A percentile compares a stretch with the other conserved stretches of the same genome.
These are phyloP conservation scores for Lepidium sativum DNA, from an alignment of 345 rosid genomes.

Conservation along the genomic window DNA sequence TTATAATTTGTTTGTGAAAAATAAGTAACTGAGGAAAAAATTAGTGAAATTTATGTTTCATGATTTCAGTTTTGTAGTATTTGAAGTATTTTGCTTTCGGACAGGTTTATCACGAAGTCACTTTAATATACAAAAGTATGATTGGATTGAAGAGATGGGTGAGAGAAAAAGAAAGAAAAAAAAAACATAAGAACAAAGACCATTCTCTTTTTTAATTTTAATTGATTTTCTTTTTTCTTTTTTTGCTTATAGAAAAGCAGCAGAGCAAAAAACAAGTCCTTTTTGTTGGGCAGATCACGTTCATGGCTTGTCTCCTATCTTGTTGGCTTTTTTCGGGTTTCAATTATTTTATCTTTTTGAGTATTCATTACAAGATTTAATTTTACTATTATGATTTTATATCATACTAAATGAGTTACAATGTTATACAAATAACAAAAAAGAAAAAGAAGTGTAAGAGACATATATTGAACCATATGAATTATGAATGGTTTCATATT, in stretches of 20 bases:
- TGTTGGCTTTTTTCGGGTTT: slow-evolving; percentile 43
- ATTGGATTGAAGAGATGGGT: slow-evolving; percentile 48
- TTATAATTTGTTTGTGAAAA: neutral
- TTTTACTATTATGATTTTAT: no score
- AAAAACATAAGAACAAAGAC: slow-evolving; percentile 2
- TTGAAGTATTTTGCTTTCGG: slow-evolving; percentile 7
- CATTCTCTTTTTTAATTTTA: neutral
- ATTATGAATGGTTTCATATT: no score
- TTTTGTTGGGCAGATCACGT: slow-evolving; percentile 74
- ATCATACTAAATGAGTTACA: no score
- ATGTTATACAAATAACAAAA: no score
- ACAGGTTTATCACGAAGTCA: no score
- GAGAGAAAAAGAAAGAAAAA: slow-evolving; percentile 21
- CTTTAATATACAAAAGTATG: slow-evolving; percentile 22
- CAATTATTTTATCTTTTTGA: slow-evolving; percentile 20
- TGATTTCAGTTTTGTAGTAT: slow-evolving; percentile 17
- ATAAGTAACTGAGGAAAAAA: neutral
- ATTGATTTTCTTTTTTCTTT: neutral
- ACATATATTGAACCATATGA: no score
- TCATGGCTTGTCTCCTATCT: slow-evolving; percentile 58
- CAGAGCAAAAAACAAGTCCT: slow-evolving; percentile 15
- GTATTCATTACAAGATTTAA: neutral
- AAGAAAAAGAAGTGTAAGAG: no score
- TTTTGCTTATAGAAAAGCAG: slow-evolving; percentile 17
- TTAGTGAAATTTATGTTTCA: slow-evolving; percentile 17